Evolutionary conservation across 345 rosid species (phyloP), one percentile per base, ranked within the genome.

Genomic region (Carallia pectinifolia): DNA sequence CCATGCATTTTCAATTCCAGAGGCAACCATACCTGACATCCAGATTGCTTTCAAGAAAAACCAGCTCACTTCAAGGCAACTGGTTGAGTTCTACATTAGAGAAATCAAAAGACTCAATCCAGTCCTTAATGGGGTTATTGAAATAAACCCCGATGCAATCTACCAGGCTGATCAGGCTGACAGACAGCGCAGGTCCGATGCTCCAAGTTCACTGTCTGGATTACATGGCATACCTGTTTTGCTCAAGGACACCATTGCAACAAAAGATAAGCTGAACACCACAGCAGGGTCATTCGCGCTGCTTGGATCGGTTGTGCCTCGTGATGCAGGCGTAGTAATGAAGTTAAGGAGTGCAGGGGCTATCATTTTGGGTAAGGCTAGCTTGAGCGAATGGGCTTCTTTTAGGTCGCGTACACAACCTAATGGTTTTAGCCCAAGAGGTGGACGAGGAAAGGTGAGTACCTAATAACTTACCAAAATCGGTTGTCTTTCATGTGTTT

Each of bases 311-410:
- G 70, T 79, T 0, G 85, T 82, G 64, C 76, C 84, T 16, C 63
- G 47, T 3, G 92, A 88, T 66, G 89, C 88, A 0, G 83, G 81
- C 2, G 87, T 84, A 30, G 89, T 81, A 63, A 37, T 58, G n/a
- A 81, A 72, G 73, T 62, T 88, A 71, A 82, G 87, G 76, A 75
- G 58, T 64, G 81, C 83, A 5, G 87, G 88, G 8, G 89, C 87
- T 16, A 65, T 88, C 68, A 77, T 88, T 62, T 55, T 85, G 36
- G 88, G 87, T 17, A 88, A 88, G 79, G 80, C 86, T 18, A 86
- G 90, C 83, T 19, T 88, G 84, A 86, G 70, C 16, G 88, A 84
- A 73, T 86, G 90, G 92, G 79, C 88, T 23, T 1, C 34, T 59
- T 71, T 74, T 18, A 75, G 90, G 68, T 67, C 80, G 0, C 1